Conservation (phyloP, 345 rosid genomes). For the Populus davidiana region DNA sequence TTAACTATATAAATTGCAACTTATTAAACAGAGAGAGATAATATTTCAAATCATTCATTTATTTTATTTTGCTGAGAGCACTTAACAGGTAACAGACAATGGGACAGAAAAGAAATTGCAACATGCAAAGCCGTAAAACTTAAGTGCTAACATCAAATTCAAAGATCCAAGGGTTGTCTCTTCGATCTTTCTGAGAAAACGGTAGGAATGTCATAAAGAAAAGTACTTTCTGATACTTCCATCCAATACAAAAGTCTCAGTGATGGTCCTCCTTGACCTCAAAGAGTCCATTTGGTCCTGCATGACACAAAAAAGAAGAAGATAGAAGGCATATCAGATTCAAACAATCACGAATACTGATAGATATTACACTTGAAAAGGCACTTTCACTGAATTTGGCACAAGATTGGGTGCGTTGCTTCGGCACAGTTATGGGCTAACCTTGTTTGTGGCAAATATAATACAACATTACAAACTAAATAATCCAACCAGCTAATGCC, state of each 20-base stretch:
- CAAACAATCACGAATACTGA: not conserved
- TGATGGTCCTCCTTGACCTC: conserved; percentile 50
- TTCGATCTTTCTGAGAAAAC: not conserved
- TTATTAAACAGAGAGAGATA: not conserved
- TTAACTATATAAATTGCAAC: not conserved
- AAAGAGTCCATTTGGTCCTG: conserved; percentile 94
- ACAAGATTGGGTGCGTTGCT: too few species aligned
- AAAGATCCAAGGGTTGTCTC: not conserved
- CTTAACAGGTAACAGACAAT: not conserved
- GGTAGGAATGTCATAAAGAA: not conserved
- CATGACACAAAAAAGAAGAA: not conserved
- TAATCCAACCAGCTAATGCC: too few species aligned
- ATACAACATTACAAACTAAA: too few species aligned
- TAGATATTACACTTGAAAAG: not conserved
- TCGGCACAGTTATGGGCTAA: not conserved
- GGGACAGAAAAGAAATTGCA: not conserved
- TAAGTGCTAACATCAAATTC: conserved; percentile 2
- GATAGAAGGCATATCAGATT: not conserved
- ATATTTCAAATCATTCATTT: not conserved
- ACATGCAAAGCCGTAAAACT: not conserved
- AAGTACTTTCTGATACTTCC: not conserved
- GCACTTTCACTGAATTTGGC: not conserved
- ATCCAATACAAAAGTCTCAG: conserved; percentile 17
- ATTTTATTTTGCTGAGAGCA: not conserved
- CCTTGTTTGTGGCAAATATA: not conserved